Evolutionary conservation across 2,329 filamentous ascomycete species (phyloP).

Genomic region (Tolypocladium cylindrosporum): DNA sequence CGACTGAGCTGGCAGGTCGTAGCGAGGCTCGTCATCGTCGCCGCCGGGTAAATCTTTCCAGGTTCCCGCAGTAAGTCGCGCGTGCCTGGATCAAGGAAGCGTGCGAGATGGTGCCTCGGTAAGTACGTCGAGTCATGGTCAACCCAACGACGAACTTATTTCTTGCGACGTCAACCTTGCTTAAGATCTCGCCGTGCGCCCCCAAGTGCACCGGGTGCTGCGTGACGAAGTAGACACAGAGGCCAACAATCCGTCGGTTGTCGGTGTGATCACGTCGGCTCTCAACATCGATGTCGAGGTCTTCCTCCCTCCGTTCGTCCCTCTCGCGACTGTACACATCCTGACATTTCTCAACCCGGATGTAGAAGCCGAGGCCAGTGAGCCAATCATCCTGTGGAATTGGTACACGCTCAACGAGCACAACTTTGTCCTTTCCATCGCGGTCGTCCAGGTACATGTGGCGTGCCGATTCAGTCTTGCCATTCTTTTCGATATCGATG

Average conservation of each 20-base stretch:
- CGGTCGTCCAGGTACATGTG: background rate
- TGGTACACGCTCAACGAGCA: background rate
- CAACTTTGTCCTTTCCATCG: background rate
- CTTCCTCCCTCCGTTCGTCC: background rate
- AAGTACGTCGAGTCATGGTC: background rate
- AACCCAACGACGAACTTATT: background rate
- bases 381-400: background rate
- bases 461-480: background rate
- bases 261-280: background rate
- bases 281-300: background rate
- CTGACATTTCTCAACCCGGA: background rate
- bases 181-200: too few species aligned
- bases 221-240: background rate
- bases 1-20: too few species aligned
- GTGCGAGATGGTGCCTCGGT: background rate
- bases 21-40: too few species aligned
- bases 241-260: background rate
- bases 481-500: background rate
- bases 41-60: background rate
- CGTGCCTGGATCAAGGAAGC: background rate
- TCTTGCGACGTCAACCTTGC: background rate
- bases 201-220: background rate
- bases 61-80: too few species aligned
- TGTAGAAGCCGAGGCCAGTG: background rate
- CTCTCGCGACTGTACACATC: background rate